These are phyloP conservation scores for Pseudogymnoascus sp. DNA, from an alignment of 2,329 filamentous ascomycete genomes.

Conservation along the genomic window DNA sequence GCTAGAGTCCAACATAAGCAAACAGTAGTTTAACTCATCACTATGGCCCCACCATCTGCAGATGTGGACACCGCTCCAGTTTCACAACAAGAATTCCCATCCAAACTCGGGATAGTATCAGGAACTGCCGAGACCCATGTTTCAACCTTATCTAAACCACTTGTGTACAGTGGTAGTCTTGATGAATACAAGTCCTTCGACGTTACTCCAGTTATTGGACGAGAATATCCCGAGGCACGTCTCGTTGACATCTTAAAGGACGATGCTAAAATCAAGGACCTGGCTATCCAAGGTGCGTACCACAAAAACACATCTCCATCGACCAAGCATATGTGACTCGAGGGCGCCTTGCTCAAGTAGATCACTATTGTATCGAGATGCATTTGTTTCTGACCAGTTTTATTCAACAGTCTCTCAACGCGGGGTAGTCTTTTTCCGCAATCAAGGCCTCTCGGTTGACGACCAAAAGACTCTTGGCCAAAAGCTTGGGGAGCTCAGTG, in stretches of 20 bases:
- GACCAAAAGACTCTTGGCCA: constrained; percentile 45
- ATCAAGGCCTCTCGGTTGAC: constrained; percentile 40
- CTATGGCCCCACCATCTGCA: constrained; percentile 25
- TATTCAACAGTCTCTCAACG: constrained; percentile 39
- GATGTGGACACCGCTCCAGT: constrained; percentile 20
- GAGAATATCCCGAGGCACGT: constrained; percentile 33
- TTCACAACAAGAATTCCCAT: constrained; percentile 1
- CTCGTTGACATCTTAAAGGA: constrained; percentile 29
- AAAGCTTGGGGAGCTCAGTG: constrained; percentile 37
- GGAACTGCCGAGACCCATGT: constrained; percentile 15
- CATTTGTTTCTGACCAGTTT: background rate
- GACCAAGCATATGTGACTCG: background rate
- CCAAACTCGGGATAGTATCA: constrained; percentile 14
- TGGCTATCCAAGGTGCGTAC: constrained; percentile 24
- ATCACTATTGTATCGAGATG: background rate
- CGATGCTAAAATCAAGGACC: constrained; percentile 26
- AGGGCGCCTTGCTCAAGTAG: background rate
- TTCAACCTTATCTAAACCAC: constrained; percentile 15
- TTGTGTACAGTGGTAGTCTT: constrained; percentile 20
- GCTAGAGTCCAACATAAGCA: background rate
- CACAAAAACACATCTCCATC: background rate
- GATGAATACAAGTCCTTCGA: constrained; percentile 28
- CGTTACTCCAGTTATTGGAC: constrained; percentile 32
- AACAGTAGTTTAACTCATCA: background rate
- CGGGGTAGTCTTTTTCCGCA: constrained; percentile 46